Base-by-base conservation (phyloP, 805 yeast species). In the Ogataea henricii region DNA sequence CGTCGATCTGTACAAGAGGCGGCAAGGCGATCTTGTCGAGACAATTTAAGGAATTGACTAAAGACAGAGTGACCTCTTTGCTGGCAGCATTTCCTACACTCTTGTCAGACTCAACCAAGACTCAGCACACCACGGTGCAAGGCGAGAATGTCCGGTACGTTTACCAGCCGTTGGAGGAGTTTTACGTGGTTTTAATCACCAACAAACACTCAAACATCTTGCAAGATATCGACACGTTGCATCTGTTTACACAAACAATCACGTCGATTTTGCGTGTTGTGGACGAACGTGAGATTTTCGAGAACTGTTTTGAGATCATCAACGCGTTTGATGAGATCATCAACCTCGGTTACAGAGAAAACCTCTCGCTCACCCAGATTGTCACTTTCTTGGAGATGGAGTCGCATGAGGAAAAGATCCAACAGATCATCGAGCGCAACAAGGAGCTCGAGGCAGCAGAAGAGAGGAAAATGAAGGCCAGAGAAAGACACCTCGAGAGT, bases 371-470 rank as follows among this genome's bases (percentile, higher is more conserved):
- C 55, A 67, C 83, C 50, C 98, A 94, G 72, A 87, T 94, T 54
- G 82, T 81, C 66, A 88, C 95, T 10, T 92, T 88, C 70, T 74
- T 94, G 72, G 92, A 89, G 65, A 92, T 94, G 98, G 98, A 94
- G 70, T 87, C 96, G 34, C 97, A 94, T 67, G 99, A 94, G 71
- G 99, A 94, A 72, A 92, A 89, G 75, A 92, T 95, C 64, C 98
- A 94, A 74, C 97, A 94, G 66, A 91, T 94, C 66, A 94, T 94
- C 60, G 98, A 89, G 71, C 83, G 91, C 68, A 94, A 94, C 74
- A 94, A 94, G 72, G 99, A 94, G 71, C 73, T 88, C 61, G 99
- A 92, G 69, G 99, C 99, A 34, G 84, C 89, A 46, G 99, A 94
- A 71, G 97, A 92, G 70, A 85, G 98, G 70, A 92, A 92, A 72